Evolutionary conservation across 2,329 filamentous ascomycete species (phyloP).

Genomic region (Aspergillus terreus): DNA sequence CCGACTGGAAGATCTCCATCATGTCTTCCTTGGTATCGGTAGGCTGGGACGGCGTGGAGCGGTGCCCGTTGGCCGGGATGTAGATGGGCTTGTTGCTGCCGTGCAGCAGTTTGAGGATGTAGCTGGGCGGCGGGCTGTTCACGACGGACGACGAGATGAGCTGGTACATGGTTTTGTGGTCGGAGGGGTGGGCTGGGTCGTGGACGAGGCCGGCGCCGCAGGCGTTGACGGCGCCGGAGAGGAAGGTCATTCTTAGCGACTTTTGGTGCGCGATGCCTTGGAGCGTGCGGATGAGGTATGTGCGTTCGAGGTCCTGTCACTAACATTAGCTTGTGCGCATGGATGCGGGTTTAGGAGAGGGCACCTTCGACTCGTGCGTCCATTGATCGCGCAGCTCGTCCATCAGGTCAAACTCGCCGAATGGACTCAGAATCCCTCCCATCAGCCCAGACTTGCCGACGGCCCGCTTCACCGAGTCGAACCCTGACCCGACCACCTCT

Average conservation of each 20-base stretch:
- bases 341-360: neutral
- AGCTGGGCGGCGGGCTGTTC: constrained; percentile 77
- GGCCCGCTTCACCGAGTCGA: constrained; percentile 92
- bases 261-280: constrained; percentile 96
- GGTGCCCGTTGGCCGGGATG: constrained; percentile 80
- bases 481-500: constrained; percentile 85
- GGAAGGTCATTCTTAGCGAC: constrained; percentile 91
- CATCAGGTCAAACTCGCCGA: constrained; percentile 90
- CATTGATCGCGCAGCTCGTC: constrained; percentile 95
- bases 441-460: constrained; percentile 94
- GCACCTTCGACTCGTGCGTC: constrained; percentile 91
- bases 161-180: constrained; percentile 99
- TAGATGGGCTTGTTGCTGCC: constrained; percentile 84
- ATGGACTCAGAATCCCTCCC: constrained; percentile 92
- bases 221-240: constrained; percentile 85
- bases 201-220: constrained; percentile 91
- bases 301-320: constrained; percentile 77
- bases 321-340: too few relatives aligned
- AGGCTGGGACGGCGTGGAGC: constrained; percentile 60
- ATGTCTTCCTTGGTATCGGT: constrained; percentile 98
- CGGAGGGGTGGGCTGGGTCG: constrained; percentile 82
- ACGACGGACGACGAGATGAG: constrained; percentile 91
- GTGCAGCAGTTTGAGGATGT: constrained; percentile 92
- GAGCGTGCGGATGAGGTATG: constrained; percentile 91
- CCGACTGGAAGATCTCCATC: constrained; percentile 98